These are phyloP conservation scores for Dactylonectria estremocensis DNA, from an alignment of 2,329 filamentous ascomycete species.

Conservation along the genomic window DNA sequence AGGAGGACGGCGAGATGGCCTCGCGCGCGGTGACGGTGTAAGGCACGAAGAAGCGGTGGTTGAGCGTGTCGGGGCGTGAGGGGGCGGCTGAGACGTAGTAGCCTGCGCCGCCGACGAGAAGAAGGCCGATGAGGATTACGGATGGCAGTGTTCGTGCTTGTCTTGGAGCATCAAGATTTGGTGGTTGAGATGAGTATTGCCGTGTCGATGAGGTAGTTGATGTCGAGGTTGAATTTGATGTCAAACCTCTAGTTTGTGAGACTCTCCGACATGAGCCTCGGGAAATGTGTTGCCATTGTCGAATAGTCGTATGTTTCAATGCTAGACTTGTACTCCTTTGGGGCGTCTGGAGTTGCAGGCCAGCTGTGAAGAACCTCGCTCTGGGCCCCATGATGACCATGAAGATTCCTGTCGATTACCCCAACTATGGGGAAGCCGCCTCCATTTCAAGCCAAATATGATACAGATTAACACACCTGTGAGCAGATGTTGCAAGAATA, in stretches of 20 bases:
- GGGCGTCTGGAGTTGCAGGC: neutral
- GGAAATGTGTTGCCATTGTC: neutral
- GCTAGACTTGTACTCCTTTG: neutral
- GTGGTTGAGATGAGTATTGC: slow-evolving; percentile 31
- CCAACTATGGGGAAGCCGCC: neutral
- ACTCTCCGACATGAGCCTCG: neutral
- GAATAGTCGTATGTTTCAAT: neutral
- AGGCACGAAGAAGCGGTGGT: slow-evolving; percentile 73
- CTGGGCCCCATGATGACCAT: slow-evolving; percentile 13
- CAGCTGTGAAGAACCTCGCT: neutral
- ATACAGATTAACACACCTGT: neutral
- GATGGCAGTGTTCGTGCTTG: slow-evolving; percentile 45
- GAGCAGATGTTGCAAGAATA: neutral
- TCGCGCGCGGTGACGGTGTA: slow-evolving; percentile 76
- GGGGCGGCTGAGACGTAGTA: slow-evolving; percentile 49
- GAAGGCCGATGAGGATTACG: slow-evolving; percentile 37
- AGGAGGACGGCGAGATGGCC: slow-evolving; percentile 75
- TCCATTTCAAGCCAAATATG: neutral
- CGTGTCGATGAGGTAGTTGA: slow-evolving; percentile 15
- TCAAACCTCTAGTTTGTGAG: neutral
- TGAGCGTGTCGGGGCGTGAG: slow-evolving; percentile 59
- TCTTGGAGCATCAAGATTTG: slow-evolving; percentile 63
- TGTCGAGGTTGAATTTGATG: slow-evolving; percentile 1
- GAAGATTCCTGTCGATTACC: neutral
- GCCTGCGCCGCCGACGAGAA: slow-evolving; percentile 44